Conservation (phyloP, 768 basidiomycete genomes). For the Rhizopogon vesiculosus region DNA sequence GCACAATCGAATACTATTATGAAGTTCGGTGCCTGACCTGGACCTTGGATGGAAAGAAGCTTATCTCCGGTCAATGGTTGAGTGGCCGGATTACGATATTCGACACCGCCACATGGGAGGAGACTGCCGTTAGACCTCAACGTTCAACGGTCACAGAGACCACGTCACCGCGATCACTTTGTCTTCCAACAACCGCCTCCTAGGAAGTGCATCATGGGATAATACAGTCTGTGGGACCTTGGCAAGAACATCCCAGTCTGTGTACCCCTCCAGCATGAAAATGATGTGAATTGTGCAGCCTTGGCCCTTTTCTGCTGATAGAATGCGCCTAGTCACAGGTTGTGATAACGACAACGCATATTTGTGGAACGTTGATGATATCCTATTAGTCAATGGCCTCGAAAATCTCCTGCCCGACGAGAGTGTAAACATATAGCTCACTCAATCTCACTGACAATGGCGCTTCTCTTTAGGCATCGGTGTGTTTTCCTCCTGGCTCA, state of each 20-base stretch:
- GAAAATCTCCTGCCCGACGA: neutral
- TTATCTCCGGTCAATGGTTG: neutral
- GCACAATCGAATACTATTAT: neutral
- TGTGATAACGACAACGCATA: neutral
- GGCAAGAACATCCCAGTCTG: neutral
- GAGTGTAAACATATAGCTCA: neutral
- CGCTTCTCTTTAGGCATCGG: too few species aligned
- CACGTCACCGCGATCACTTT: neutral
- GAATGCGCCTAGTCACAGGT: neutral
- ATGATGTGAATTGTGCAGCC: neutral
- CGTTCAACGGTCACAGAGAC: neutral
- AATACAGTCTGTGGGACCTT: slow-evolving; percentile 7
- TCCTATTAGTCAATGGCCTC: neutral
- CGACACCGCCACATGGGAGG: neutral
- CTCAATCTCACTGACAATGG: neutral
- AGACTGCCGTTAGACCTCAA: neutral
- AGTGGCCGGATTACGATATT: neutral
- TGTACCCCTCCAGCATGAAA: neutral
- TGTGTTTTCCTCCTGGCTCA: too few species aligned
- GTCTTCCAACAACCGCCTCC: neutral
- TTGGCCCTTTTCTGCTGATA: neutral
- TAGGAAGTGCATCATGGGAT: neutral
- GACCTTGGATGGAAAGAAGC: neutral
- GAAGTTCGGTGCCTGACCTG: neutral
- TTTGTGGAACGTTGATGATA: neutral